Evolutionary conservation across 2,329 filamentous ascomycete genomes (phyloP).

Genomic region (Xylaria sp.): DNA sequence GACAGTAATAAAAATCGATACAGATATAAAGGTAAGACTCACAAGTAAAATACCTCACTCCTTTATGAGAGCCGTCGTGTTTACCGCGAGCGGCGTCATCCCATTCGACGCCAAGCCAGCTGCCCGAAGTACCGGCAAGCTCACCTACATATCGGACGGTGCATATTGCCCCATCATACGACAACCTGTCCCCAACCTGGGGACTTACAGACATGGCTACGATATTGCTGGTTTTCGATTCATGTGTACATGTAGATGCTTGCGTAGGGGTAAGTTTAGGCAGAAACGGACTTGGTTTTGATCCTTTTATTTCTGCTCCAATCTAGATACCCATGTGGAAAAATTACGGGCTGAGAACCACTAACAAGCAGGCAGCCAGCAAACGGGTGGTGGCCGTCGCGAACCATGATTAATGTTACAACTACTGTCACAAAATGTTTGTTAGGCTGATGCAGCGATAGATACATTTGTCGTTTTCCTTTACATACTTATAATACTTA

Average conservation of each 20-base stretch:
- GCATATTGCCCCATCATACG: conserved; percentile 79
- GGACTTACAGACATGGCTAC: conserved; percentile 52
- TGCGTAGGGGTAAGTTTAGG: too few species aligned
- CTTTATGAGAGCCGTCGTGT: conserved; percentile 86
- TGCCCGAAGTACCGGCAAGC: conserved; percentile 78
- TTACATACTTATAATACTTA: not conserved
- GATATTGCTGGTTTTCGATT: not conserved
- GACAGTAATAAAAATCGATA: not conserved
- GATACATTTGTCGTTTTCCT: not conserved
- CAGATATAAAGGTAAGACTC: conserved; percentile 45
- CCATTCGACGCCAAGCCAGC: conserved; percentile 97
- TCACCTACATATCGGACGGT: conserved; percentile 85
- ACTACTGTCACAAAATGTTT: conserved; percentile 14
- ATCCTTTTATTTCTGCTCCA: not conserved
- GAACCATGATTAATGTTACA: conserved; percentile 24
- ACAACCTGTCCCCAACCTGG: conserved; percentile 78
- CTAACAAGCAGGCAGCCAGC: conserved; percentile 25
- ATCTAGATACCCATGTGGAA: conserved; percentile 9
- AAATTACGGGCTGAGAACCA: conserved; percentile 17
- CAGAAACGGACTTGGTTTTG: not conserved
- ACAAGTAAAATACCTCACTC: conserved; percentile 86
- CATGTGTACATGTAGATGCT: not conserved
- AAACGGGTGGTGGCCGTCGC: conserved; percentile 23
- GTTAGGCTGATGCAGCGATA: not conserved
- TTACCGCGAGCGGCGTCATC: conserved; percentile 88